Evolutionary conservation across 2,329 filamentous ascomycete genomes (phyloP), one percentile per base, ranked within the genome.

Genomic region (Penicillium psychrosexuale): DNA sequence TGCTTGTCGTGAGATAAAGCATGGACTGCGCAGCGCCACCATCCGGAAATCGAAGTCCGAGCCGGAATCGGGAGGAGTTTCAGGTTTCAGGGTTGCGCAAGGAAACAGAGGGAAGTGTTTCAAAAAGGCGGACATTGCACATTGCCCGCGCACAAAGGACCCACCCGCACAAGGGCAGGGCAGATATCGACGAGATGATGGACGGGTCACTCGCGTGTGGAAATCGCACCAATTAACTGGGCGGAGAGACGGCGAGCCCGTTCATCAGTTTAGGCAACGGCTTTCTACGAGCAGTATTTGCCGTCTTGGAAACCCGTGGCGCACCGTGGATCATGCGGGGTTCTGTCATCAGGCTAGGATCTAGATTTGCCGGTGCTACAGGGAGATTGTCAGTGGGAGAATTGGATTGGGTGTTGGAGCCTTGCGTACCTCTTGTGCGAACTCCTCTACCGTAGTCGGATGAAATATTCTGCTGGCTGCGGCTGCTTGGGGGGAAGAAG

Each of bases 291-390:
- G 72, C 73, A 55, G 68, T 76, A 62, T 76, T 75, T 54, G 70
- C 68, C 48, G 71, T 68, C 61, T 75, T 76, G 28, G 80, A 78
- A 15, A 84, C 77, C 55, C 82, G 75, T 28, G 91, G 91, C n/a
- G 91, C 86, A 34, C 92, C 92, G 71, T 96, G 91, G 37, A 96
- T 93, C 59, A 90, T 86, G 55, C 92, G 84, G 30, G 92, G 92
- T 74, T 97, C 92, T 71, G 91, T 90, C 91, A 97, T 96, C 44
- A 97, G 78, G 13, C 85, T 83, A 4, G 87, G 83, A 66, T 99
- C 94, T 9, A 99, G 81, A 67, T 90, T 92, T 8, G 90, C 85
- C 5, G 94, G 94, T 36, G 90, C 85, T 62, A 85, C 77, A 12
- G 38, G 15, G 40, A 46, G 9, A 13, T 85, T 78, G 31, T 79